These are phyloP conservation scores for Mycena kentingensis DNA, from an alignment of 768 basidiomycete genomes.

Conservation along the genomic window DNA sequence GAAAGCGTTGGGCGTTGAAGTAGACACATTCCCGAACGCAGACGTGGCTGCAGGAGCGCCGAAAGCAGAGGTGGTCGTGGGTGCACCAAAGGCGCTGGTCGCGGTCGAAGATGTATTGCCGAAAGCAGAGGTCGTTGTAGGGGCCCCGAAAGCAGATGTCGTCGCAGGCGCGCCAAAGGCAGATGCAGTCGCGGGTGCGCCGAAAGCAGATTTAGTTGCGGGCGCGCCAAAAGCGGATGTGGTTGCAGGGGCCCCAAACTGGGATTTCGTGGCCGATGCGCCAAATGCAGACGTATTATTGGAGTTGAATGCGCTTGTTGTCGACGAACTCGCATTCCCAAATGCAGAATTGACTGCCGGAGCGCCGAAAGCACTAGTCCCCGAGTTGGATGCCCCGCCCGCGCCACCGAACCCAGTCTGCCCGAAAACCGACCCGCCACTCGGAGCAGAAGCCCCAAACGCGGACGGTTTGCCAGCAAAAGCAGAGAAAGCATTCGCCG, in stretches of 20 bases:
- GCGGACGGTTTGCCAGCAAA: slow-evolving; percentile 19
- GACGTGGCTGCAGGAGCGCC: slow-evolving; percentile 25
- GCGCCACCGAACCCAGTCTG: slow-evolving; percentile 6
- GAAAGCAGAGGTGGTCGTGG: slow-evolving; percentile 33
- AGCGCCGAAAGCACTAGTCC: not conserved
- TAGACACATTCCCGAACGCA: slow-evolving; percentile 5
- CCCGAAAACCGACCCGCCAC: slow-evolving; percentile 24
- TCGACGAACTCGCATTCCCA: too few species aligned
- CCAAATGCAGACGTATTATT: slow-evolving; percentile 2
- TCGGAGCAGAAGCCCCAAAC: slow-evolving; percentile 17
- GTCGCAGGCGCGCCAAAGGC: slow-evolving; percentile 13
- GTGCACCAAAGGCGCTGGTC: slow-evolving; percentile 29
- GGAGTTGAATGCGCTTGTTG: too few species aligned
- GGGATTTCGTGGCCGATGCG: slow-evolving; percentile 29
- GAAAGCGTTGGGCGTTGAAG: slow-evolving; percentile 2
- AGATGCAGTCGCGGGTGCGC: slow-evolving; percentile 19
- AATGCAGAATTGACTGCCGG: slow-evolving; percentile 40
- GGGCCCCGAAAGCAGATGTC: slow-evolving; percentile 6
- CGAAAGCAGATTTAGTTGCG: slow-evolving; percentile 20
- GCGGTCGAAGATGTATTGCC: slow-evolving; percentile 2
- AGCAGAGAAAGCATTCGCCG: slow-evolving; percentile 24
- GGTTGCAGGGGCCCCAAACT: slow-evolving; percentile 31
- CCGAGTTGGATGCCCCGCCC: slow-evolving; percentile 1
- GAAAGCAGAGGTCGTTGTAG: slow-evolving; percentile 8
- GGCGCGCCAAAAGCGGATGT: slow-evolving; percentile 33